Base-by-base conservation (phyloP, 768 basidiomycete genomes). In the Rhodotorula babjevae region DNA sequence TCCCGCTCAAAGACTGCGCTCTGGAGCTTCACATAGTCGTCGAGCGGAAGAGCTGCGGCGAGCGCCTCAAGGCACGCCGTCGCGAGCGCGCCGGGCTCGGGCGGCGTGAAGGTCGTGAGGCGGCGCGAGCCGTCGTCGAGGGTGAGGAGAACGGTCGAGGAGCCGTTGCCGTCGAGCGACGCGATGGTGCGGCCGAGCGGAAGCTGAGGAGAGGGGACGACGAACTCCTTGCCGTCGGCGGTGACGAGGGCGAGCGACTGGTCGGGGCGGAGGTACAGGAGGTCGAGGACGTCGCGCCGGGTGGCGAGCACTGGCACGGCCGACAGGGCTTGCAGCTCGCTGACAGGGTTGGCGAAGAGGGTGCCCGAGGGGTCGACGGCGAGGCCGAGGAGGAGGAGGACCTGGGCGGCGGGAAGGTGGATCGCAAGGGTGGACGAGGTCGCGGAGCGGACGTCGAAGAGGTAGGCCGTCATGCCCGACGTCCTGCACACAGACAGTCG, bases 251-350 rank as follows among this genome's bases (percentile, higher is more conserved):
- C 29, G 31, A 49, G 47, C 15, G 31, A 31, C 10, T 33, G 12
- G 21, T 49, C 61, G 1, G 47, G 33, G 21, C 31, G 21, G 23
- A 36, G n/a, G 61, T 49, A 36, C 12, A 94, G 81, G 16, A 92
- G 82, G 80, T 96, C 93, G 79, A 84, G 84, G 25, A 91, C 83
- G 25, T 3, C 2, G 5, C 18, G 15, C n/a, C 93, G 86, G 8
- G 89, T 89, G 1, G 87, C 85, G 31, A 85, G 83, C 52, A 93
- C 80, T 7, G 90, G 82, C 1, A 85, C 82, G 0, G 86, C 84
- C 4, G 88, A 86, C 2, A 86, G 74, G 1, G 86, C 90, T 15
- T 82, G 79, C 19, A 83, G 71, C 53, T 73, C 63, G 15, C 74
- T 74, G 78, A 82, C 77, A 23, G 85, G 31, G 2, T 77, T 77